Base-by-base conservation (phyloP, 768 basidiomycete species). In the Erythrobasidium yunnanense region DNA sequence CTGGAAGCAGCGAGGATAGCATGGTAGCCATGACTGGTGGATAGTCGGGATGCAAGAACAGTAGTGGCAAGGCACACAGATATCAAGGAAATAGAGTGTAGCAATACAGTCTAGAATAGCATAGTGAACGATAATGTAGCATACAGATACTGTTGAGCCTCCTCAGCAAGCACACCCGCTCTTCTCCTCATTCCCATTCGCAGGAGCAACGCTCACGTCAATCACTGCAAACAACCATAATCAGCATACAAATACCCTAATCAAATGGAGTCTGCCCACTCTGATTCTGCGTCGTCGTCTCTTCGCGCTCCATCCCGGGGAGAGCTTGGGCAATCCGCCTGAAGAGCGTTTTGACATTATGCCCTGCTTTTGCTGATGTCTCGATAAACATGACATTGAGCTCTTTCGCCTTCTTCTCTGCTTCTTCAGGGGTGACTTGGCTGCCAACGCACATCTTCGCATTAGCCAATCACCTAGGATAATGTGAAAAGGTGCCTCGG, bases 311-410 rank as follows among this genome's bases (percentile, higher is more conserved):
- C 84, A 91, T 91, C 13, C 95, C 95, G 20, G 95, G 93, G 54
- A 99, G 78, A 1, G 91, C 91, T 86, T 97, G 85, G 0, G 95
- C 95, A 70, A 99, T 99, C 81, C 97, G 97, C 80, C 96, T 92
- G 82, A 99, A 99, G 71, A 99, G 77, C 70, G 88, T 88, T 80
- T 99, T 99, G 68, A 99, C 95, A 70, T 99, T 99, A 76, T 97
- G 95, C 1, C 95, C 95, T 5, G 95, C 95, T 76, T 99, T 99
- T 30, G 95, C 95, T 29, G 90, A 95, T 7, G 95, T 97, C 78
- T 99, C 95, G 86, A 97, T 97, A 75, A 93, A 95, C 86, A 97
- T 89, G 71, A 97, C 89, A 73, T 85, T 86, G 69, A 95, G 79
- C 75, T 93, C 86, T 49, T 88, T 86, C 15, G 91, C 82, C 74